phyloP scores from a whole-genome alignment of 257 asterid species.

The Gentiana dahurica region DNA sequence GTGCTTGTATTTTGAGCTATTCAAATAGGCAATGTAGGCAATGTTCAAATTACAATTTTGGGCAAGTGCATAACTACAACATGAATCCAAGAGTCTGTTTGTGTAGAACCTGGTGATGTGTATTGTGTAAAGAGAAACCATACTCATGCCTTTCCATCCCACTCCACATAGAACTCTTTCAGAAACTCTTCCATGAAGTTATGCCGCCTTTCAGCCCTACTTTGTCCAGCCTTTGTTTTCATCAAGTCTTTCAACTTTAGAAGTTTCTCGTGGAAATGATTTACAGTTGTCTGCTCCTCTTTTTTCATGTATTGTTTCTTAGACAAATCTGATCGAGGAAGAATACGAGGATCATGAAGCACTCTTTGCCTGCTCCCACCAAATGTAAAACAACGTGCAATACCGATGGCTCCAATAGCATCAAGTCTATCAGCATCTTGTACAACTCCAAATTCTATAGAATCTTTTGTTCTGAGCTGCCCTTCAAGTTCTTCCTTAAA shows the following conservation, averaged over 20 bases:
- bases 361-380: slow-evolving; percentile 78
- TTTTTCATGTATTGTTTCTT: slow-evolving; percentile 81
- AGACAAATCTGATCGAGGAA: slow-evolving; percentile 69
- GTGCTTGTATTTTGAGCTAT: not conserved
- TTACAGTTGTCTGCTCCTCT: slow-evolving; percentile 81
- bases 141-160: slow-evolving; percentile 82
- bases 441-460: slow-evolving; percentile 73
- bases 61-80: not conserved
- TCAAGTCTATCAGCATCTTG: slow-evolving; percentile 99
- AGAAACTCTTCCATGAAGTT: slow-evolving; percentile 79
- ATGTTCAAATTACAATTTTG: not conserved
- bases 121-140: slow-evolving; percentile 7
- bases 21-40: not conserved
- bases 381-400: slow-evolving; percentile 90
- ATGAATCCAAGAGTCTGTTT: no score
- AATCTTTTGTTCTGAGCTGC: slow-evolving; percentile 19
- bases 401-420: slow-evolving; percentile 99
- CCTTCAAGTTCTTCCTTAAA: slow-evolving; percentile 79
- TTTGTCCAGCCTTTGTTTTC: slow-evolving; percentile 85
- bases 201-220: slow-evolving; percentile 83
- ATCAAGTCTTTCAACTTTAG: slow-evolving; percentile 77
- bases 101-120: no score
- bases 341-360: slow-evolving; percentile 66
- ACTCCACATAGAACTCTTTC: slow-evolving; percentile 74
- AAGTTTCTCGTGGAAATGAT: slow-evolving; percentile 98